phyloP scores from a whole-genome alignment of 192 early-diverging fungal genomes.

The Helicostylum pulchrum region DNA sequence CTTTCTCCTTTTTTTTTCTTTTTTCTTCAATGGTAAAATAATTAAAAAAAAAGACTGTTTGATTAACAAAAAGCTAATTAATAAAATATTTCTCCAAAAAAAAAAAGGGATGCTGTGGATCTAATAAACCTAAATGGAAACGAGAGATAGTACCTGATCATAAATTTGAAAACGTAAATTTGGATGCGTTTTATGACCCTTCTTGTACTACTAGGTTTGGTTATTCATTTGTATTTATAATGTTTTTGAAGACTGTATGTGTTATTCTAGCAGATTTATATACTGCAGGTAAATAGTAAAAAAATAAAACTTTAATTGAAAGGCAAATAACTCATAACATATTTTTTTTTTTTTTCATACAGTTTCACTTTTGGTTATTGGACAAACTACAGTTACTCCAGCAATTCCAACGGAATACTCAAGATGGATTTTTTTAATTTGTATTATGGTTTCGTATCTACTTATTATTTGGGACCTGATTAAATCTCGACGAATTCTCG shows the following conservation, averaged over 20 bases:
- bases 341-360: too few relatives aligned
- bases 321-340: too few relatives aligned
- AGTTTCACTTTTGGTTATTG: constrained; percentile 32
- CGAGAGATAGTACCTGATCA: constrained; percentile 77
- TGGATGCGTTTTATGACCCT: constrained; percentile 68
- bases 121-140: constrained; percentile 65
- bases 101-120: constrained; percentile 3
- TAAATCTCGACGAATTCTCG: constrained; percentile 63
- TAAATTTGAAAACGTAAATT: constrained; percentile 87
- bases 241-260: constrained; percentile 68
- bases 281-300: constrained; percentile 44
- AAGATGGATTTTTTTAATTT: constrained; percentile 56
- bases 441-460: constrained; percentile 64
- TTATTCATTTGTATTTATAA: constrained; percentile 61
- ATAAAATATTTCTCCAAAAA: too few relatives aligned
- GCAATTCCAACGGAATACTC: constrained; percentile 28
- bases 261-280: constrained; percentile 82
- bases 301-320: too few relatives aligned
- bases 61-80: too few relatives aligned
- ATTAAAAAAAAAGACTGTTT: too few relatives aligned
- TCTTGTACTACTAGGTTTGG: constrained; percentile 42
- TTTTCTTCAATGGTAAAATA: too few relatives aligned
- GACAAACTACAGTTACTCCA: constrained; percentile 17
- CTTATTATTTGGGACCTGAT: constrained; percentile 67
- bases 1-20: too few relatives aligned